Percentiles rank a stretch among this genome's conserved stretches.
phyloP scores from a whole-genome alignment of 768 basidiomycete genomes.

The Boletus rubroflammeus region DNA sequence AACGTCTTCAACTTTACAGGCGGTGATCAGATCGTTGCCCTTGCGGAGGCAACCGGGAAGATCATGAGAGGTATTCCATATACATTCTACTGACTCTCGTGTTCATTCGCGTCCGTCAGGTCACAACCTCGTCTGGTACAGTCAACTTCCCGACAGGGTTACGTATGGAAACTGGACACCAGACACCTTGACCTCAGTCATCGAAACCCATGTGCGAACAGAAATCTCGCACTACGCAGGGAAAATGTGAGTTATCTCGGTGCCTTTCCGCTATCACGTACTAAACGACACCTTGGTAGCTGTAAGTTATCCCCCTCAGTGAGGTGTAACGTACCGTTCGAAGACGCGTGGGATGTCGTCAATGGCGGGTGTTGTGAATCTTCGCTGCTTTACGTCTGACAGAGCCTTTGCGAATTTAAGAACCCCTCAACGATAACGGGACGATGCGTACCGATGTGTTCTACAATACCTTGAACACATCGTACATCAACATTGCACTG shows the following conservation, averaged over 20 bases:
- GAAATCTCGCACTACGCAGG: conserved; percentile 17
- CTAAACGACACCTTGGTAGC: background rate
- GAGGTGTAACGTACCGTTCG: background rate
- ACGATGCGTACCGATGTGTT: conserved; percentile 52
- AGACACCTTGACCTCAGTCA: conserved; percentile 11
- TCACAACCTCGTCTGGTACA: conserved; percentile 20
- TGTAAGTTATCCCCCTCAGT: conserved; percentile 8
- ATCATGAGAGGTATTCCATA: conserved; percentile 14
- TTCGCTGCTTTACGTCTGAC: background rate
- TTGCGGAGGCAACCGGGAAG: conserved; percentile 20
- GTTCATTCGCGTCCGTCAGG: conserved; percentile 3
- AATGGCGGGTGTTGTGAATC: conserved; percentile 7
- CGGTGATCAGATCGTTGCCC: conserved; percentile 19
- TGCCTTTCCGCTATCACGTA: background rate
- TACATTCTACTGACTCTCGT: background rate
- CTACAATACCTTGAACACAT: conserved; percentile 45
- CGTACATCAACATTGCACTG: conserved; percentile 52
- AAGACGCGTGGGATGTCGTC: conserved; percentile 23
- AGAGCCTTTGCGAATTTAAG: background rate
- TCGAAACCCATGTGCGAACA: conserved; percentile 16
- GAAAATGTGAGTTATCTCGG: conserved; percentile 4
- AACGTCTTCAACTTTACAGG: conserved; percentile 23
- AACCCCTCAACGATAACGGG: conserved; percentile 50
- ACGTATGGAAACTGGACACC: conserved; percentile 11
- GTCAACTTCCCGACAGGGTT: conserved; percentile 18